Conservation (phyloP, 1,284 basidiomycete species). For the Megacollybia platyphylla region DNA sequence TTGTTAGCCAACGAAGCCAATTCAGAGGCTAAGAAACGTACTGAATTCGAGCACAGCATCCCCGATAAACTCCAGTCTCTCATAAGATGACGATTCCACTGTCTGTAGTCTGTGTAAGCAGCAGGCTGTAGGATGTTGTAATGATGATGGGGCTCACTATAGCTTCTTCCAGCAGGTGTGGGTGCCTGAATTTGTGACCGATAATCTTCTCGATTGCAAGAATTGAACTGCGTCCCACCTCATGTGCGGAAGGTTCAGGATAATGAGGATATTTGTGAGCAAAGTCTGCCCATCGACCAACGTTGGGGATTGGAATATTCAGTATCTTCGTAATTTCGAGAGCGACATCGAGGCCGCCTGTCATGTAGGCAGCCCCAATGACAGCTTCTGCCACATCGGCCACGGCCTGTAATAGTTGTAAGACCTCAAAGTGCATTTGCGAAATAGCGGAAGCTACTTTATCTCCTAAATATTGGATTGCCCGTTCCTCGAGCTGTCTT, state of each 20-base stretch:
- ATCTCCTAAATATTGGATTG: slow-evolving; percentile 43
- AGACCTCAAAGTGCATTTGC: not conserved
- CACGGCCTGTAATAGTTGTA: slow-evolving; percentile 35
- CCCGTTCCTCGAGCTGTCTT: not conserved
- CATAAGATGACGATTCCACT: slow-evolving; percentile 41
- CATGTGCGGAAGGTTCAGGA: slow-evolving; percentile 25
- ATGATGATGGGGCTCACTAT: slow-evolving; percentile 32
- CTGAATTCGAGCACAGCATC: slow-evolving; percentile 74
- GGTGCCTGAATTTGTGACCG: slow-evolving; percentile 44
- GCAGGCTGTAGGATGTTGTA: slow-evolving; percentile 38
- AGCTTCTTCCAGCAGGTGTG: slow-evolving; percentile 55
- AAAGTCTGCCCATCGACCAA: slow-evolving; percentile 63
- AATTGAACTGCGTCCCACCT: slow-evolving; percentile 29
- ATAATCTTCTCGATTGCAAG: slow-evolving; percentile 50
- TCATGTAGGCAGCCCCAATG: slow-evolving; percentile 66
- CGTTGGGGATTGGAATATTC: slow-evolving; percentile 42
- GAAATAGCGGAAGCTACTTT: slow-evolving; percentile 34
- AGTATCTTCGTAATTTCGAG: slow-evolving; percentile 51
- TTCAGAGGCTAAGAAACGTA: slow-evolving; percentile 21
- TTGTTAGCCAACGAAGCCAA: slow-evolving; percentile 2
- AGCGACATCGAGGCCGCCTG: slow-evolving; percentile 52
- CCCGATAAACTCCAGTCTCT: slow-evolving; percentile 71
- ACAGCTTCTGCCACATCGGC: slow-evolving; percentile 76
- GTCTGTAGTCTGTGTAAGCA: slow-evolving; percentile 36
- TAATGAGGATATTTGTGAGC: slow-evolving; percentile 31